phyloP scores from a whole-genome alignment of 2,329 filamentous ascomycete species.

The Exophiala viscosa region DNA sequence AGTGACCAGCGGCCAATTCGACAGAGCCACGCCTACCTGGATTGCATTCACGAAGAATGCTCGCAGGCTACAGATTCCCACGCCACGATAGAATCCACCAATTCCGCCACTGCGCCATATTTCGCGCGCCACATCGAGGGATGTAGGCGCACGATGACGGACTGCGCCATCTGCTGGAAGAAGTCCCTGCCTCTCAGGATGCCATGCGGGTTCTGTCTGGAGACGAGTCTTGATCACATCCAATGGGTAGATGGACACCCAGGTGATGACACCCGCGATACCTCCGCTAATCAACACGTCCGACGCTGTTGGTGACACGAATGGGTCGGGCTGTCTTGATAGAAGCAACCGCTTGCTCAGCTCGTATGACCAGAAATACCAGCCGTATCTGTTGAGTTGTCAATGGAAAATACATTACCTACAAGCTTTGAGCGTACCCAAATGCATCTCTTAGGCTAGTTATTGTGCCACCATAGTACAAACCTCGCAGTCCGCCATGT shows the following conservation, averaged over 20 bases:
- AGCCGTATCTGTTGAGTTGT: conserved; percentile 65
- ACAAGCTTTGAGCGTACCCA: conserved; percentile 34
- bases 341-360: conserved; percentile 61
- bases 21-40: conserved; percentile 44
- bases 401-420: not conserved
- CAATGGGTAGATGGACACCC: conserved; percentile 85
- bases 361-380: conserved; percentile 96
- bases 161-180: conserved; percentile 28
- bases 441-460: conserved; percentile 81
- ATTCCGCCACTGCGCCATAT: conserved; percentile 64
- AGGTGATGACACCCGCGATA: conserved; percentile 79
- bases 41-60: conserved; percentile 92
- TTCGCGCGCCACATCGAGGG: conserved; percentile 61
- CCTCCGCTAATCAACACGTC: conserved; percentile 79
- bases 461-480: conserved; percentile 77
- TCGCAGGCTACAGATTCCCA: conserved; percentile 76
- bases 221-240: conserved; percentile 90
- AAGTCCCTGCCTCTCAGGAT: conserved; percentile 25
- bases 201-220: conserved; percentile 62
- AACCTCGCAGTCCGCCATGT: conserved; percentile 59
- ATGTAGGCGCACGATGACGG: conserved; percentile 38
- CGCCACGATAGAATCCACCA: conserved; percentile 65
- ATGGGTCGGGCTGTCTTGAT: conserved; percentile 32
- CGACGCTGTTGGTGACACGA: conserved; percentile 43
- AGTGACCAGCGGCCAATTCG: conserved; percentile 1